Evolutionary conservation across 2,329 filamentous ascomycete species (phyloP).

Genomic region (Alternaria panax): DNA sequence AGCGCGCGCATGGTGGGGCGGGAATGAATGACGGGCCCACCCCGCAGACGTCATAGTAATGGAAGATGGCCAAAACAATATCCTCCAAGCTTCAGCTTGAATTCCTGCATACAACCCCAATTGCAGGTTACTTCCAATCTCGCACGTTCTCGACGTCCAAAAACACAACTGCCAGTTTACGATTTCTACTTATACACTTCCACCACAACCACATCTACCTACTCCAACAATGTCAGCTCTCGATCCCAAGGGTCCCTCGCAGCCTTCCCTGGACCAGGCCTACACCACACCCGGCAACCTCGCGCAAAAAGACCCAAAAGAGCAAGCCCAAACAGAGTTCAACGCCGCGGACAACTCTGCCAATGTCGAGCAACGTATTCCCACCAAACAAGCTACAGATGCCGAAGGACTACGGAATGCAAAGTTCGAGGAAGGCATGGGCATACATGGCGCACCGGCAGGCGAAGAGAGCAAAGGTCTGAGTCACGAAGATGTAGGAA

Average conservation of each 20-base stretch:
- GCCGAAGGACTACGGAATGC: conserved; percentile 50
- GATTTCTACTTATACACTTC: background rate
- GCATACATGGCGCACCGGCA: conserved; percentile 53
- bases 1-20: conserved; percentile 21
- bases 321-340: conserved; percentile 41
- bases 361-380: conserved; percentile 48
- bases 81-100: conserved; percentile 1
- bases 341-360: conserved; percentile 46
- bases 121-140: background rate
- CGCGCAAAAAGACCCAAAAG: conserved; percentile 51
- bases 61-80: conserved; percentile 8
- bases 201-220: background rate
- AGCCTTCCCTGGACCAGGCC: conserved; percentile 54
- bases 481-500: conserved; percentile 52
- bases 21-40: conserved; percentile 32
- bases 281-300: conserved; percentile 59
- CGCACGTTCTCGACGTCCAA: background rate
- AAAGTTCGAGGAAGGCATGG: conserved; percentile 37
- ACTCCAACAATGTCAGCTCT: conserved; percentile 50
- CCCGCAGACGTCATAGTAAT: conserved; percentile 44
- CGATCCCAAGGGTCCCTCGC: conserved; percentile 52
- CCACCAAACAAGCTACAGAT: conserved; percentile 47
- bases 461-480: conserved; percentile 55
- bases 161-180: background rate
- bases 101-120: conserved; percentile 10